Evolutionary conservation across 306 rosid genomes (phyloP), one percentile per base, ranked within the genome.

Genomic region (Fragaria ananassa): DNA sequence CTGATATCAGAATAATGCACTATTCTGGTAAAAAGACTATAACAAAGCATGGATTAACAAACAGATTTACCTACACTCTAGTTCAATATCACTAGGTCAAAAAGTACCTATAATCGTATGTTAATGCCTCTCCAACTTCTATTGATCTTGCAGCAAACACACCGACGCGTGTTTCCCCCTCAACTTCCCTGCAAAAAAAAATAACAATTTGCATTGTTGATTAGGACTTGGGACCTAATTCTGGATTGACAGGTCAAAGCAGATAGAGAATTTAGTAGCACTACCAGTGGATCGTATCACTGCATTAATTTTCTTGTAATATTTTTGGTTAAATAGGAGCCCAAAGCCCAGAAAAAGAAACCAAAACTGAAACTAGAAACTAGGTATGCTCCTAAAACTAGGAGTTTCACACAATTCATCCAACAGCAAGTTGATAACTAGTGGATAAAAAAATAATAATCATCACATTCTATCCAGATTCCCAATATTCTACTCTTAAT

Each of bases 141-240:
- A 92, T 84, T 62, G 91, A 81, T 76, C 91, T 89, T 34, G 92
- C 85, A 78, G 96, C 97, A 83, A 92, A 91, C 71, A 93, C 91
- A 70, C 98, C 96, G 4, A 89, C 93, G 5, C 93, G 97, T 4
- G 91, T 87, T 85, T 95, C 98, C 71, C 97, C 96, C 71, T 92
- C 98, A 53, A 89, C 96, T 86, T 95, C 91, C 97, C 98, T 95
- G 79, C 57, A 80, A 76, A 77, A 83, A 83, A 83, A 82, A 82
- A 9, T 11, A 29, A 75, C 13, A 29, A 29, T 29, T 39, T 37
- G 14, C 47, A 41, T 9, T 39, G 10, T 50, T 50, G 25, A 15
- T 68, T 23, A 34, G 60, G n/a, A 80, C 17, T 45, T 70, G 46
- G 46, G 64, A 47, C 53, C 31, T 62, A 11, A 53, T 31, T 11